Evolutionary conservation across 352 stramenopile genomes (phyloP), one percentile per base, ranked within the genome.

Genomic region (Phytophthora pseudosyringae): DNA sequence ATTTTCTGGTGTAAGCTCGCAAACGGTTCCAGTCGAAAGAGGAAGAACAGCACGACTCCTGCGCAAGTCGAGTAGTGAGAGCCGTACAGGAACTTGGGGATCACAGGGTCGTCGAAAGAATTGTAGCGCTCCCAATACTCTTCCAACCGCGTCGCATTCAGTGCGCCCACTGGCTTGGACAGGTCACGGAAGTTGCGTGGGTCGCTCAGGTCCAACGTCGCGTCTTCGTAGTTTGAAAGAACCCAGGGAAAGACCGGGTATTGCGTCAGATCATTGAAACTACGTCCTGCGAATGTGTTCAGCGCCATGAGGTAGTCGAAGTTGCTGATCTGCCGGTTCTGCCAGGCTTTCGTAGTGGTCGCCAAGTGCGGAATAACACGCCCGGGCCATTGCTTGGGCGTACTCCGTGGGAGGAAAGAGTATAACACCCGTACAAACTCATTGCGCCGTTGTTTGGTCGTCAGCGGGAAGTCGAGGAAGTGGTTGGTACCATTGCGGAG

Each of bases 11-110:
- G 97, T 1, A 99, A 81, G 13, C 87, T 82, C n/a, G 97, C 94
- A 75, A 99, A 99, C 3, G 98, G 98, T 76, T 99, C 93, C n/a
- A 99, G 66, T 38, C 98, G 87, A 48, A 99, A 89, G 12, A 99
- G 86, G 69, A 99, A 99, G 69, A 99, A 98, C 18, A 99, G 71
- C 45, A 99, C 98, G 31, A 99, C 97, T 36, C 97, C 98, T 12
- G 86, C 88, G 46, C 83, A 94, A 5, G 98, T 99, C 18, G 94
- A 99, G 78, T 99, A 99, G 67, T 99, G 98, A 7, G 86, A 95
- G 2, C 88, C 88, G 43, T 96, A 97, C 0, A 96, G 59, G 43
- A 97, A 97, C 64, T 95, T 96, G 5, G 89, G 89, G 52, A 97
- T 95, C 40, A 97, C 85, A 1, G 87, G 87, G 39, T 96, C 88